Conservation (phyloP, 2,329 filamentous ascomycete species). For the Monilinia fructigena region DNA sequence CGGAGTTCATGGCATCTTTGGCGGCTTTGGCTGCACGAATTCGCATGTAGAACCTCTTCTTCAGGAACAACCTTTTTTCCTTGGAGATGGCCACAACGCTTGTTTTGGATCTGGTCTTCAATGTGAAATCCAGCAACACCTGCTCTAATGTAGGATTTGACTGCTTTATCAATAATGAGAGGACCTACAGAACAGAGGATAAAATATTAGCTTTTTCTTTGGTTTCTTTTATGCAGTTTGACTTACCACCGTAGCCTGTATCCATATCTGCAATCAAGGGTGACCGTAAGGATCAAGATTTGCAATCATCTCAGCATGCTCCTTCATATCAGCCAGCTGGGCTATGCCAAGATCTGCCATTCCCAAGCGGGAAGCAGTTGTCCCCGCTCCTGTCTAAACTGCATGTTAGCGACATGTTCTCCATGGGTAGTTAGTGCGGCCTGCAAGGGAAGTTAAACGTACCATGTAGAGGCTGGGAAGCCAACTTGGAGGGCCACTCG, state of each 20-base stretch:
- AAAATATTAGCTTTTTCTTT: slow-evolving; percentile 10
- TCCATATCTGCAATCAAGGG: slow-evolving; percentile 54
- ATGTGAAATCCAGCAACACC: slow-evolving; percentile 61
- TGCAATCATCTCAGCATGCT: slow-evolving; percentile 54
- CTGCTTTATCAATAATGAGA: slow-evolving; percentile 51
- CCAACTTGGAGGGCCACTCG: slow-evolving; percentile 60
- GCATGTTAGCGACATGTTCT: not conserved
- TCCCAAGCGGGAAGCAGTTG: slow-evolving; percentile 48
- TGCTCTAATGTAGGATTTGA: slow-evolving; percentile 51
- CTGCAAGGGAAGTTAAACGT: slow-evolving; percentile 28
- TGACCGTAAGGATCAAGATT: slow-evolving; percentile 49
- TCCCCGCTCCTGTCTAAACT: slow-evolving; percentile 45
- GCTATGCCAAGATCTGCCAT: slow-evolving; percentile 52
- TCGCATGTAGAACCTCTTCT: slow-evolving; percentile 51
- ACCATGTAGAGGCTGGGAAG: slow-evolving; percentile 70
- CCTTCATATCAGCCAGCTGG: slow-evolving; percentile 52
- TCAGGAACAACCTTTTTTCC: slow-evolving; percentile 58
- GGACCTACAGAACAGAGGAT: slow-evolving; percentile 14
- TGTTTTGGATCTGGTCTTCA: slow-evolving; percentile 61
- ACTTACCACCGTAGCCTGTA: slow-evolving; percentile 44
- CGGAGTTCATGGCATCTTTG: slow-evolving; percentile 49
- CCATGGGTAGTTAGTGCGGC: not conserved
- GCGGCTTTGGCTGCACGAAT: slow-evolving; percentile 57
- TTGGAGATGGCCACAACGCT: slow-evolving; percentile 64
- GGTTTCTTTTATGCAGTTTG: slow-evolving; percentile 26